A percentile compares a stretch with the other conserved stretches of the same genome.
These are phyloP conservation scores for Starmerella bombicola DNA, from an alignment of 805 yeast species.

Conservation along the genomic window DNA sequence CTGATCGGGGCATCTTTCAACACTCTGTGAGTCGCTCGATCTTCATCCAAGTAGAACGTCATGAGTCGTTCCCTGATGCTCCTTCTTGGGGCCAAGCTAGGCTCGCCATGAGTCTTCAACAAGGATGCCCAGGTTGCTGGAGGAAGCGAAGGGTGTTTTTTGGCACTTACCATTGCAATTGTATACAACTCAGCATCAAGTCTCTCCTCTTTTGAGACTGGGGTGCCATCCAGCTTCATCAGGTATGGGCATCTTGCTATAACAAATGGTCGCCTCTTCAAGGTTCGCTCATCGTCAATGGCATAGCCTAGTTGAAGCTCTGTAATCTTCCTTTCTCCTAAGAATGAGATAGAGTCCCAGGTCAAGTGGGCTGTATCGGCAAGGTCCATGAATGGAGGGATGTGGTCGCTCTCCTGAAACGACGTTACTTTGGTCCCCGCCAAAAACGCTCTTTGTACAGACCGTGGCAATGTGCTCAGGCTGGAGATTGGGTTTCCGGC, in stretches of 20 bases:
- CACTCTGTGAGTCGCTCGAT: constrained; percentile 16
- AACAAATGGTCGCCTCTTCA: constrained; percentile 26
- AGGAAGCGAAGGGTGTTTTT: constrained; percentile 17
- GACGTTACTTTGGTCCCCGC: constrained; percentile 31
- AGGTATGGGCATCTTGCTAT: constrained; percentile 38
- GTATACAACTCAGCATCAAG: constrained; percentile 58
- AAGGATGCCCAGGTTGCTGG: constrained; percentile 35
- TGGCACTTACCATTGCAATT: constrained; percentile 37
- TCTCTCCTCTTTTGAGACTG: constrained; percentile 37
- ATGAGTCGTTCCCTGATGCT: constrained; percentile 19
- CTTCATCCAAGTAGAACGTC: constrained; percentile 14
- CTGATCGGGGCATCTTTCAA: constrained; percentile 29
- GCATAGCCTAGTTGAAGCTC: constrained; percentile 34
- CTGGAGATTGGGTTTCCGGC: constrained; percentile 30
- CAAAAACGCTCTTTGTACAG: constrained; percentile 14
- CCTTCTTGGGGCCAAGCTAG: constrained; percentile 4
- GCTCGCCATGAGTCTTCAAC: constrained; percentile 30
- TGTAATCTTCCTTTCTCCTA: constrained; percentile 36
- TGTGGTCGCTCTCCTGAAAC: background rate
- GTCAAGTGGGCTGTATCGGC: background rate
- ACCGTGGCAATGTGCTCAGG: background rate
- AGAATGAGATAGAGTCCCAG: constrained; percentile 7
- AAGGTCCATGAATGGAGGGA: constrained; percentile 1
- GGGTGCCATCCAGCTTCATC: constrained; percentile 45
- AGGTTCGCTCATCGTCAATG: constrained; percentile 17